phyloP scores from a whole-genome alignment of 2,329 filamentous ascomycete species.

The Coniochaeta sp. region DNA sequence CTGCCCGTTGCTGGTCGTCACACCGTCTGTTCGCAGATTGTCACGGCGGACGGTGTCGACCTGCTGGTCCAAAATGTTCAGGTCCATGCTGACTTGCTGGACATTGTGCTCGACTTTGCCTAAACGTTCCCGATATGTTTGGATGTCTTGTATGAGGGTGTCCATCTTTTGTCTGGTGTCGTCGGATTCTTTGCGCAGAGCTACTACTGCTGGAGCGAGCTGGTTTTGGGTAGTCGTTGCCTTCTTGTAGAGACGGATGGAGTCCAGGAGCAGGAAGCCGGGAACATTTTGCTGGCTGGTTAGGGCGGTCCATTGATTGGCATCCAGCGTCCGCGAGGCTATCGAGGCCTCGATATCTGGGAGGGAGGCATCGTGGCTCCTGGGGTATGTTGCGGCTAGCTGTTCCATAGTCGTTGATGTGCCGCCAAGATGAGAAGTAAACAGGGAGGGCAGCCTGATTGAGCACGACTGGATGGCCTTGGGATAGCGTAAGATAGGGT shows the following conservation, averaged over 20 bases:
- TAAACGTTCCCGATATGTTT: not conserved
- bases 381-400: not conserved
- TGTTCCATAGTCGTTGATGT: not conserved
- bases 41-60: not conserved
- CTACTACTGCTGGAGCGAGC: not conserved
- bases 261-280: not conserved
- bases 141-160: not conserved
- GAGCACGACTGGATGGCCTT: not conserved
- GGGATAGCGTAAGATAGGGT: not conserved
- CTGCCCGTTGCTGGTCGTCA: not conserved
- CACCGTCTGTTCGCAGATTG: not conserved
- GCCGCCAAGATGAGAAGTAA: not conserved
- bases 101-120: not conserved
- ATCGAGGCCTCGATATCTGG: not conserved
- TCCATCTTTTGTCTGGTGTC: not conserved
- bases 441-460: no score
- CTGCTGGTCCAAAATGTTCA: not conserved
- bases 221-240: not conserved
- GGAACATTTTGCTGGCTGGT: not conserved
- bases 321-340: not conserved
- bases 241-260: not conserved
- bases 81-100: not conserved
- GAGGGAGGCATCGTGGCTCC: not conserved
- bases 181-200: not conserved
- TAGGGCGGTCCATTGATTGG: not conserved